Base-by-base conservation (phyloP, 441 rosid genomes). In the Capsella rubella region DNA sequence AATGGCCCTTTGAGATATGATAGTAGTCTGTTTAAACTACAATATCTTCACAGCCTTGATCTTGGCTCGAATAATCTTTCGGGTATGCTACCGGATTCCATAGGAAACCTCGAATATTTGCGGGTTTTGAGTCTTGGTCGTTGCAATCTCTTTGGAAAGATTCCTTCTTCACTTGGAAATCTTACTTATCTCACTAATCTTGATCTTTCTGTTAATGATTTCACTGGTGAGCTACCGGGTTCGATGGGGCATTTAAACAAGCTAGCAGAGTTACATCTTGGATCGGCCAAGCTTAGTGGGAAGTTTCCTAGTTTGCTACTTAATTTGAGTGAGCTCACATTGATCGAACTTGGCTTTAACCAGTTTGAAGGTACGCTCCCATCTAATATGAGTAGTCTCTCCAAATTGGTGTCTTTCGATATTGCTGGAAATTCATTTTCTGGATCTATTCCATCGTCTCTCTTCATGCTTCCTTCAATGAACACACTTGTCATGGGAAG, bases 21-120 rank as follows among this genome's bases (percentile, higher is more conserved):
- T 27, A 67, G 77, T 71, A 71, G 82, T 5, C 64, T 82, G 1
- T 77, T 80, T 42, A 68, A 57, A 61, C 84, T 84, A 29, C 43
- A 15, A 25, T 57, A 74, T 70, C 79, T 82, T 21, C 78, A 60
- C 15, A 71, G 43, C 49, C 58, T 79, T 31, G 8, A 79, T 54
- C 78, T 79, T 9, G 39, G 63, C 39, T 27, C 15, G 31, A 82
- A 82, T 15, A 15, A 65, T 68, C 18, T 49, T 61, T 37, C 32
- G 0, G 65, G 70, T 73, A n/a, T 5, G 28, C 27, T 77, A 32
- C 63, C 74, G 5, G 35, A 32, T 32, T 32, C 35, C 8, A 32
- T 32, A 32, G 35, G 35, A n/a, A 35, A 13, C 3, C 64, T 81
- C 5, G 32, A 66, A 15, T 3, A 32, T 49, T 59, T 77, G 31